phyloP scores from a whole-genome alignment of 2,329 filamentous ascomycete species.

The Cadophora sp. region DNA sequence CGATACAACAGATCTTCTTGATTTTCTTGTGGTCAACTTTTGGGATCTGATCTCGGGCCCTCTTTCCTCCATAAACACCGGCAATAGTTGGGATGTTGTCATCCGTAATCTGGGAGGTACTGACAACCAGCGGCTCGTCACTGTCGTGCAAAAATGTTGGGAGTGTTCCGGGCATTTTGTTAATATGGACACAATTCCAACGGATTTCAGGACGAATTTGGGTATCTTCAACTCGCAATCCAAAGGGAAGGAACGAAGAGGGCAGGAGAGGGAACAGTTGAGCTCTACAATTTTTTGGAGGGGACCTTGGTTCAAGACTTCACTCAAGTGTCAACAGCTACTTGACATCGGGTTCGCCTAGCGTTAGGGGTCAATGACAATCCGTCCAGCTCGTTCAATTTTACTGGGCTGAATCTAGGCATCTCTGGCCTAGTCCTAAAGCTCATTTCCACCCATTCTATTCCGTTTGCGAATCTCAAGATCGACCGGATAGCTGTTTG shows the following conservation, averaged over 20 bases:
- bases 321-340: background rate
- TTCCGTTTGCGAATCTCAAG: background rate
- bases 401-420: constrained; percentile 9
- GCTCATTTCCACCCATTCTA: constrained; percentile 4
- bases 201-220: background rate
- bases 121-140: constrained; percentile 7
- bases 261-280: background rate
- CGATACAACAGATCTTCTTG: constrained; percentile 20
- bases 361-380: background rate
- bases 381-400: background rate
- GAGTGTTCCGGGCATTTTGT: background rate
- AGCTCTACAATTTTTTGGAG: background rate
- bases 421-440: background rate
- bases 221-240: background rate
- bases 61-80: constrained; percentile 13
- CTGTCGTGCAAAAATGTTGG: background rate
- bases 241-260: background rate
- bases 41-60: constrained; percentile 6
- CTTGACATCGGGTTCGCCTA: background rate
- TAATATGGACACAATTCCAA: background rate
- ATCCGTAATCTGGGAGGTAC: constrained; percentile 11
- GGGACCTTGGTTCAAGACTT: background rate
- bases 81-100: background rate
- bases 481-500: background rate
- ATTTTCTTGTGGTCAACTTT: constrained; percentile 14